Base-by-base conservation (phyloP, 176 grass and related monocot species). In the Thinopyrum elongatum region DNA sequence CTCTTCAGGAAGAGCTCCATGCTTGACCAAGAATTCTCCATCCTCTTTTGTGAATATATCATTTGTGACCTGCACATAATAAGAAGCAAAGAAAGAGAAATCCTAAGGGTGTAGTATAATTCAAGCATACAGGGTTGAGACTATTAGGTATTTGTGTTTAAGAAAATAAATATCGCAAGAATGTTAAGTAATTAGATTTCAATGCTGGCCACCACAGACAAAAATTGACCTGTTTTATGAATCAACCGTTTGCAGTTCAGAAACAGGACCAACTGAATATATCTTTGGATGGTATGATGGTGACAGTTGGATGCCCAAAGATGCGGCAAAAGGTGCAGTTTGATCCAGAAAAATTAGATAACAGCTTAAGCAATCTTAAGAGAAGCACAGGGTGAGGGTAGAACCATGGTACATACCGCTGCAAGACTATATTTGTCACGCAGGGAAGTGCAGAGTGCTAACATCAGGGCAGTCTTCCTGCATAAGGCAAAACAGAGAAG, bases 31-130 rank as follows among this genome's bases (percentile, higher is more conserved):
- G 80, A 98, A 98, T 77, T 98, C 94, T 29, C 97, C 97, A 73
- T 99, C 97, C 77, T 99, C 97, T 91, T 94, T 99, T 17, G 94
- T 99, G 79, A 99, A 98, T 81, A 99, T 99, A 87, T 96, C 97
- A 86, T 99, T 99, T 74, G 97, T 99, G 26, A 99, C 97, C 97
- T 99, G 69, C 83, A 86, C 11, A 41, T 28, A 14, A 65, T 46
- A 75, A 68, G 2, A 14, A 75, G 16, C 67, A 89, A 23, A 34
- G 58, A 89, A 22, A 58, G 0, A 26, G 31, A 61, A 30, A 5
- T 11, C 62, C 26, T 65, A 65, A 29, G 62, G 27, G 13, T 65
- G 26, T 15, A 16, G 1, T 65, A 12, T 33, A 53, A 49, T 61
- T 72, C 46, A 79, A 86, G 23, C 65, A 29, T 46, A 44, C 84